Base-by-base conservation (phyloP, 2,329 filamentous ascomycete genomes). In the Trichophyton simii region DNA sequence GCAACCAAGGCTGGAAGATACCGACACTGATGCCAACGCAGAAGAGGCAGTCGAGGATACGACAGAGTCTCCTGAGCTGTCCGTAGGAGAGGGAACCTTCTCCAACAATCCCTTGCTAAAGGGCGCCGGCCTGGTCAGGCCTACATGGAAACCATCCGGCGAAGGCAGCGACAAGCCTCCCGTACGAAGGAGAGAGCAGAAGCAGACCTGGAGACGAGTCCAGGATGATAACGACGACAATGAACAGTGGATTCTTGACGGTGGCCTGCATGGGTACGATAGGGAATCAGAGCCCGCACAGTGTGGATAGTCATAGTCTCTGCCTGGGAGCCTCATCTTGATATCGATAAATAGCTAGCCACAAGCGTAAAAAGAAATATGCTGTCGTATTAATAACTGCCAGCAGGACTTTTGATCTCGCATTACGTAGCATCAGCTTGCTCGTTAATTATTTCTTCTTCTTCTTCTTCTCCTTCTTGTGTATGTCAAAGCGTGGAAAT, bases 231-330 rank as follows among this genome's bases (percentile, higher is more conserved):
- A 74, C 55, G 76, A 76, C 28, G 75, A 78, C 63, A 78, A 78
- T 63, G 76, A 78, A 66, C 73, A 75, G 61, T 78, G 76, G 76
- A 77, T 78, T 61, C 63, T 78, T 52, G 76, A 78, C 61, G 76
- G 76, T 25, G 76, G 76, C 3, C 58, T 75, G 44, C 70, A 73
- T 65, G 76, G 76, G 1, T 70, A 73, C 62, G 66, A 64, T 8
- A 60, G 28, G 13, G 52, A 55, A 22, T 58, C 42, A n/a, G 59
- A 61, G 48, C 31, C 55, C 0, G 50, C 22, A 13, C 50, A 54
- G 15, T 54, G 50, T 15, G 50, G 22, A 7, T 54, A 54, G 28
- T 44, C 13, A 2, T n/a, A 4, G 4, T 8, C 11, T 44, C 2
- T 18, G 6, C 4, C 15, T 6, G n/a, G 2, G 13, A 18, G 41